These are phyloP conservation scores for Cynanchum wilfordii DNA, from an alignment of 257 asterid genomes.

Conservation along the genomic window DNA sequence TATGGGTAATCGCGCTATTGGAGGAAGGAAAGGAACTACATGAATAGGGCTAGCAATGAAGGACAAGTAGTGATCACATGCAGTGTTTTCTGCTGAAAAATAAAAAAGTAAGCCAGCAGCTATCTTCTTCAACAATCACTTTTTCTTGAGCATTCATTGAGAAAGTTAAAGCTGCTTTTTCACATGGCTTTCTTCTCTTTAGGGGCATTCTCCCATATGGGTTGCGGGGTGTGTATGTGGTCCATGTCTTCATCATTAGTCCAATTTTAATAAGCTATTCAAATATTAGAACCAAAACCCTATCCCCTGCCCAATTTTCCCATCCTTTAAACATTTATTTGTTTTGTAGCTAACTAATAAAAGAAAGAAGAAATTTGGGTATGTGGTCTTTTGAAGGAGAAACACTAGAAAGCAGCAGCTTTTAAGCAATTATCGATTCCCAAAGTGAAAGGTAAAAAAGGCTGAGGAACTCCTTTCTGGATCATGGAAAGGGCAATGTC, in stretches of 20 bases:
- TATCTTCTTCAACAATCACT: background rate
- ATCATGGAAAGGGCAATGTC: background rate
- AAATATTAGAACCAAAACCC: background rate
- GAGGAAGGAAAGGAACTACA: background rate
- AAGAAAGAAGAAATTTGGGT: no score
- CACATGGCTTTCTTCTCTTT: constrained; percentile 32
- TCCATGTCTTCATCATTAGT: constrained; percentile 15
- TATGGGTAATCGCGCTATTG: no score
- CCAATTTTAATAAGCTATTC: background rate
- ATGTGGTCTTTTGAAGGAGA: no score
- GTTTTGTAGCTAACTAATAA: no score
- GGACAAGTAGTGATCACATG: constrained; percentile 16
- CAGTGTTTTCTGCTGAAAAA: background rate
- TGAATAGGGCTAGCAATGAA: constrained; percentile 5
- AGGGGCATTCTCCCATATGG: constrained; percentile 11
- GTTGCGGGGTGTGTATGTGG: constrained; percentile 5
- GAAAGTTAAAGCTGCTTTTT: constrained; percentile 35
- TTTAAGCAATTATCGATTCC: background rate
- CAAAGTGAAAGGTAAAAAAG: background rate
- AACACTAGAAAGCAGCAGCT: no score
- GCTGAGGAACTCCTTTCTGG: background rate
- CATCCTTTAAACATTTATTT: no score
- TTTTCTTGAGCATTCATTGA: background rate
- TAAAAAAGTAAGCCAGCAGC: background rate
- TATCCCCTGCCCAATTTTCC: background rate